Evolutionary conservation across 352 stramenopile genomes (phyloP).

Genomic region (Phytophthora tubulina): DNA sequence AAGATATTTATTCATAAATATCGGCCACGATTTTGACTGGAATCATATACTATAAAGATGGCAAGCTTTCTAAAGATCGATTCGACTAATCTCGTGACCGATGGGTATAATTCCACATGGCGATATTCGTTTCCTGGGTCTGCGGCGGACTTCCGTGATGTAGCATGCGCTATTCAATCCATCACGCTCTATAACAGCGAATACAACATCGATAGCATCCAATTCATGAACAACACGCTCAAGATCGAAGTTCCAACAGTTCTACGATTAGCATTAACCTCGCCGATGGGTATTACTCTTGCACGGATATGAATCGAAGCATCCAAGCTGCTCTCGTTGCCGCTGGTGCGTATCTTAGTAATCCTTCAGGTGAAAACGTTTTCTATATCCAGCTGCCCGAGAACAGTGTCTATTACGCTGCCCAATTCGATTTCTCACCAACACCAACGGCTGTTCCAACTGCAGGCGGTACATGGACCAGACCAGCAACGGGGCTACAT

Average conservation of each 20-base stretch:
- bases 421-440: slow-evolving; percentile 10
- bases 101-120: too few relatives aligned
- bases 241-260: slow-evolving; percentile 24
- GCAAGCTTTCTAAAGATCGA: too few relatives aligned
- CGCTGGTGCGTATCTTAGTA: slow-evolving; percentile 15
- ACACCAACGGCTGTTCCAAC: slow-evolving; percentile 9
- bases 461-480: too few relatives aligned
- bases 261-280: slow-evolving; percentile 8
- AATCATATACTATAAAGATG: too few relatives aligned
- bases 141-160: too few relatives aligned
- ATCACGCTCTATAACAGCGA: slow-evolving; percentile 13
- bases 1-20: too few relatives aligned
- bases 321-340: slow-evolving; percentile 17
- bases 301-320: slow-evolving; percentile 13
- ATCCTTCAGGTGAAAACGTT: slow-evolving; percentile 7
- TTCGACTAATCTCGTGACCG: too few relatives aligned
- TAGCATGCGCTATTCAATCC: slow-evolving; percentile 6
- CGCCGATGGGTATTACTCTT: slow-evolving; percentile 14
- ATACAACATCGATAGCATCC: slow-evolving; percentile 12
- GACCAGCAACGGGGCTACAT: background rate
- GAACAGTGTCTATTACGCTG: slow-evolving; percentile 20
- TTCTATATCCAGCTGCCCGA: slow-evolving; percentile 20
- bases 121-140: too few relatives aligned
- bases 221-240: slow-evolving; percentile 7
- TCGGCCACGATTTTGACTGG: too few relatives aligned